Percentiles rank a stretch among this genome's conserved stretches.
phyloP scores from a whole-genome alignment of 2,329 filamentous ascomycete species.

The Eutypella sp. region DNA sequence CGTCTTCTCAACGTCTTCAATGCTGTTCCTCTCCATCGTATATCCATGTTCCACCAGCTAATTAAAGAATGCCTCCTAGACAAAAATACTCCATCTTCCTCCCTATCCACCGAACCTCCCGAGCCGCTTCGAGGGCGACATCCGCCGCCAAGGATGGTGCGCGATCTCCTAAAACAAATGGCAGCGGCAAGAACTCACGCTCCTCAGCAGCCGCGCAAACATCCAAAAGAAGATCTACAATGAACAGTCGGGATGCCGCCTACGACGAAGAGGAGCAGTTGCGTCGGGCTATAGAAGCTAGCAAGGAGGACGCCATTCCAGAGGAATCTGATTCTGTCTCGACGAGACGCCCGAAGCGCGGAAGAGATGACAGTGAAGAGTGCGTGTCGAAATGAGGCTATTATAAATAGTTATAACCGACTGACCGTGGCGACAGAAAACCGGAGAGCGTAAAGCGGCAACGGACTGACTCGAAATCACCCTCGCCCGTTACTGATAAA shows the following conservation, averaged over 20 bases:
- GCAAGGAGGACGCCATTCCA: constrained; percentile 70
- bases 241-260: constrained; percentile 93
- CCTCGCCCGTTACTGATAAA: constrained; percentile 52
- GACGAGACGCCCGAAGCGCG: constrained; percentile 70
- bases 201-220: constrained; percentile 45
- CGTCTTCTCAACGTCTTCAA: constrained; percentile 10
- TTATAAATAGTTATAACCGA: constrained; percentile 12
- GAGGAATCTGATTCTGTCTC: constrained; percentile 44
- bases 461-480: constrained; percentile 73
- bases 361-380: constrained; percentile 91
- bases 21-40: background rate
- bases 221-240: constrained; percentile 85
- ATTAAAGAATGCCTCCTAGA: constrained; percentile 41
- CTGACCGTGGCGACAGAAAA: constrained; percentile 48
- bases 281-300: constrained; percentile 86
- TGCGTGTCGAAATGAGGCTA: constrained; percentile 45
- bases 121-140: constrained; percentile 54
- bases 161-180: constrained; percentile 45
- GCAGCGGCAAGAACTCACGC: constrained; percentile 52
- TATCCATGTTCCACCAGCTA: constrained; percentile 11
- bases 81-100: constrained; percentile 64
- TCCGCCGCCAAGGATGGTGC: constrained; percentile 61
- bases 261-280: constrained; percentile 94
- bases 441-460: constrained; percentile 72
- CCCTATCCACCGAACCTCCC: constrained; percentile 52